phyloP scores from a whole-genome alignment of 768 basidiomycete genomes.

The Psilocybe tampanensis region DNA sequence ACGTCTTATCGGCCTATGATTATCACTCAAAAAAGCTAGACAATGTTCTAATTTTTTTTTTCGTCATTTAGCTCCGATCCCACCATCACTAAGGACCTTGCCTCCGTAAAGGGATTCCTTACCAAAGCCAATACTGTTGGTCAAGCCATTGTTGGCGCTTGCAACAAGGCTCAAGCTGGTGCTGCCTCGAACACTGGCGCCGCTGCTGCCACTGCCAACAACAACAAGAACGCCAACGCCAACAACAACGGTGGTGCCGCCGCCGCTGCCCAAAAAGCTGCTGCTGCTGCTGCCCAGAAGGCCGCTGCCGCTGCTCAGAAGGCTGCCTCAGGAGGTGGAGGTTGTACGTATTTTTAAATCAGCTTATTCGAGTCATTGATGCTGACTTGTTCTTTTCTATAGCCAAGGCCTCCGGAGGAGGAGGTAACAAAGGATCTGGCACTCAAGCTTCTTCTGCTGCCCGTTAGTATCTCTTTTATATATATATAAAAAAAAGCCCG shows the following conservation, averaged over 20 bases:
- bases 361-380: not conserved
- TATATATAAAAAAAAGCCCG: no score
- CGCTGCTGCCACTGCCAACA: no score
- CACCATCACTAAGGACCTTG: conserved; percentile 19
- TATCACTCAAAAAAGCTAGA: not conserved
- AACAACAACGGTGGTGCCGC: not conserved
- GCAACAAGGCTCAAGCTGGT: conserved; percentile 16
- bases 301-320: conserved; percentile 2
- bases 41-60: not conserved
- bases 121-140: conserved; percentile 23
- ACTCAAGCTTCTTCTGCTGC: conserved; percentile 9
- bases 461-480: not conserved
- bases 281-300: conserved; percentile 12
- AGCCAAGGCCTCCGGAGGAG: conserved; percentile 18
- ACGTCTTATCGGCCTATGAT: not conserved
- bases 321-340: conserved; percentile 13
- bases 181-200: not conserved
- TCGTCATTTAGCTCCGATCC: conserved; percentile 12
- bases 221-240: no score
- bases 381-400: not conserved
- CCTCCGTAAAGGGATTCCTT: conserved; percentile 22
- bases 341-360: conserved; percentile 6
- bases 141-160: conserved; percentile 24
- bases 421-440: conserved; percentile 14
- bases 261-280: not conserved